Conservation (phyloP, 352 stramenopile genomes). For the Pythium dissotocum region DNA sequence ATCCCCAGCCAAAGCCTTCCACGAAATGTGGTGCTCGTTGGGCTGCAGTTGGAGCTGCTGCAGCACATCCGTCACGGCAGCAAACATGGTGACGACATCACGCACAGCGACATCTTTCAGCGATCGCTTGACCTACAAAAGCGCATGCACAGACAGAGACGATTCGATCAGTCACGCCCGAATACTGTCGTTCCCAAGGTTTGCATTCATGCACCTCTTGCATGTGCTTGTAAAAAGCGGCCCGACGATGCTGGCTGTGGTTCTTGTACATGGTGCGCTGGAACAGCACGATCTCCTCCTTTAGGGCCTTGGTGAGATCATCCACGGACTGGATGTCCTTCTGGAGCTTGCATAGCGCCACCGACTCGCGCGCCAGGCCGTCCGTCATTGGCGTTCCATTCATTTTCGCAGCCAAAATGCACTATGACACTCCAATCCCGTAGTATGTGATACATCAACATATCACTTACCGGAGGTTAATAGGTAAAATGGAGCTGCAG, state of each 20-base stretch:
- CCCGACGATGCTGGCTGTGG: slow-evolving; percentile 82
- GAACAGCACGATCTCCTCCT: slow-evolving; percentile 65
- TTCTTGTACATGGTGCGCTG: slow-evolving; percentile 89
- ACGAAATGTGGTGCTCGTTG: slow-evolving; percentile 72
- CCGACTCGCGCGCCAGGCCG: slow-evolving; percentile 21
- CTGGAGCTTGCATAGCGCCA: slow-evolving; percentile 39
- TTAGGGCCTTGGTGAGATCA: slow-evolving; percentile 42
- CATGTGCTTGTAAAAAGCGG: slow-evolving; percentile 81
- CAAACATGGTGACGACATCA: slow-evolving; percentile 41
- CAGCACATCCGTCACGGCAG: slow-evolving; percentile 41
- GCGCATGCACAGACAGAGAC: not conserved
- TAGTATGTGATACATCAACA: not conserved
- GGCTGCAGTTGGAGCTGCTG: slow-evolving; percentile 42
- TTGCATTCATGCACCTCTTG: slow-evolving; percentile 40
- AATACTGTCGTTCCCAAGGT: not conserved
- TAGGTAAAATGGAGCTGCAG: not conserved
- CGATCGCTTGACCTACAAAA: slow-evolving; percentile 60
- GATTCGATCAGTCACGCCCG: not conserved
- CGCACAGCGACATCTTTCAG: slow-evolving; percentile 50
- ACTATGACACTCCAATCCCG: slow-evolving; percentile 1
- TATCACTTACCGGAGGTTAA: slow-evolving; percentile 9
- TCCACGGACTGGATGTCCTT: slow-evolving; percentile 41
- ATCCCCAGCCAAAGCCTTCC: slow-evolving; percentile 65
- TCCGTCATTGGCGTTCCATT: slow-evolving; percentile 21
- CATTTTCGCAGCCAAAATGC: slow-evolving; percentile 10